A percentile compares a stretch with the other conserved stretches of the same genome.
phyloP scores from a whole-genome alignment of 1,284 basidiomycete species.

The Ustanciosporium gigantosporum region DNA sequence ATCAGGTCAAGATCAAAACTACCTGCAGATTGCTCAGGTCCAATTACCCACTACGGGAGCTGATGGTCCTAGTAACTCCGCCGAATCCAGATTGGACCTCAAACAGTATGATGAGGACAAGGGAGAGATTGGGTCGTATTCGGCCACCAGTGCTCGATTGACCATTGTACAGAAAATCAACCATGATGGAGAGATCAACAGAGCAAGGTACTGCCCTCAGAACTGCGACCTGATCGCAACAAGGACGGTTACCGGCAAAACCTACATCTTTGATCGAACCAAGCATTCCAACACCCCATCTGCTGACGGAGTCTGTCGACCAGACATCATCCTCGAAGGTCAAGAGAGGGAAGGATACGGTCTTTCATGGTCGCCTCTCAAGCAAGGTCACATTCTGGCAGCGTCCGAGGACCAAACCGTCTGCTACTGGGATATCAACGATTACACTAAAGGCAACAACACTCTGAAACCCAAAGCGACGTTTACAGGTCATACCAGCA shows the following conservation, averaged over 20 bases:
- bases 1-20: conserved; percentile 89
- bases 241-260: conserved; percentile 85
- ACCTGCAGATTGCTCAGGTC: conserved; percentile 88
- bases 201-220: conserved; percentile 98
- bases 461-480: conserved; percentile 78
- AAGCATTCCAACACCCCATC: conserved; percentile 94
- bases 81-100: conserved; percentile 73
- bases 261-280: conserved; percentile 92
- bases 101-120: conserved; percentile 89
- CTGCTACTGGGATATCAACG: conserved; percentile 93
- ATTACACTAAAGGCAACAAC: conserved; percentile 79
- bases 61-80: conserved; percentile 34
- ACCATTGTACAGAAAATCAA: conserved; percentile 93
- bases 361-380: conserved; percentile 80
- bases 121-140: conserved; percentile 64
- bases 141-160: conserved; percentile 77
- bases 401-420: conserved; percentile 95
- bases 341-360: conserved; percentile 95
- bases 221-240: conserved; percentile 97
- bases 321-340: conserved; percentile 86
- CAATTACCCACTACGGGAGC: conserved; percentile 75
- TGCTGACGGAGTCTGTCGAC: conserved; percentile 75
- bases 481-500: conserved; percentile 70
- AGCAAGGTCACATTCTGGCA: conserved; percentile 84
- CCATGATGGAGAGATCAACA: conserved; percentile 93